Evolutionary conservation across 2,329 filamentous ascomycete genomes (phyloP).

Genomic region (Aspergillus sp.): DNA sequence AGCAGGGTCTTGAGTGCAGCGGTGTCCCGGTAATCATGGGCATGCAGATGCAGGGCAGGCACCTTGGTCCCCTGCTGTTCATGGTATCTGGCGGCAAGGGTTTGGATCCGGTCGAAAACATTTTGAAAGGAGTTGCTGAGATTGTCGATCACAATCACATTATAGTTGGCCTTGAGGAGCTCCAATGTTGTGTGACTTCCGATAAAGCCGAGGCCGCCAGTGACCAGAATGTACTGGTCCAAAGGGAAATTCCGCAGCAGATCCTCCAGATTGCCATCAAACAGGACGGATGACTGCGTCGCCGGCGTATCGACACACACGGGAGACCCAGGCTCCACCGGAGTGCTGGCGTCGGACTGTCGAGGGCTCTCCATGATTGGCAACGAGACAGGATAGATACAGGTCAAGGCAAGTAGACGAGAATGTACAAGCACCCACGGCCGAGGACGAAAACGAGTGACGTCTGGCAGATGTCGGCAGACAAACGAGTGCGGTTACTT

Average conservation of each 20-base stretch:
- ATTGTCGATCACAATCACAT: conserved; percentile 43
- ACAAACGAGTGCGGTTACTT: conserved; percentile 12
- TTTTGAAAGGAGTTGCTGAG: conserved; percentile 39
- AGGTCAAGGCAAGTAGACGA: conserved; percentile 9
- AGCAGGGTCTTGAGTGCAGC: conserved; percentile 44
- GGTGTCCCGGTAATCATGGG: conserved; percentile 49
- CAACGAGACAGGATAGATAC: conserved; percentile 7
- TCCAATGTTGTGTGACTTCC: conserved; percentile 44
- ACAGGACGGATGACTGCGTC: conserved; percentile 46
- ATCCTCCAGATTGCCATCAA: conserved; percentile 45
- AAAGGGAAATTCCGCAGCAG: conserved; percentile 39
- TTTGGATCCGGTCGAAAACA: conserved; percentile 36
- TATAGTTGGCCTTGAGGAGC: conserved; percentile 40
- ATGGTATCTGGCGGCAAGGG: conserved; percentile 36
- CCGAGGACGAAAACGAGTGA: conserved; percentile 12
- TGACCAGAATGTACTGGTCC: conserved; percentile 45
- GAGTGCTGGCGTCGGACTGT: conserved; percentile 31
- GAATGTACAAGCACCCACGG: conserved; percentile 8
- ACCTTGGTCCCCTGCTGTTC: conserved; percentile 38
- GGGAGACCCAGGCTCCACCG: conserved; percentile 29
- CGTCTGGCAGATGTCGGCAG: conserved; percentile 8
- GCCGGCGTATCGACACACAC: conserved; percentile 40
- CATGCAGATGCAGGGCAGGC: conserved; percentile 47
- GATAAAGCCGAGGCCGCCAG: conserved; percentile 43
- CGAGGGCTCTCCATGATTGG: conserved; percentile 29